Conservation (phyloP, 2,329 filamentous ascomycete species). For the Triangularia verruculosa region DNA sequence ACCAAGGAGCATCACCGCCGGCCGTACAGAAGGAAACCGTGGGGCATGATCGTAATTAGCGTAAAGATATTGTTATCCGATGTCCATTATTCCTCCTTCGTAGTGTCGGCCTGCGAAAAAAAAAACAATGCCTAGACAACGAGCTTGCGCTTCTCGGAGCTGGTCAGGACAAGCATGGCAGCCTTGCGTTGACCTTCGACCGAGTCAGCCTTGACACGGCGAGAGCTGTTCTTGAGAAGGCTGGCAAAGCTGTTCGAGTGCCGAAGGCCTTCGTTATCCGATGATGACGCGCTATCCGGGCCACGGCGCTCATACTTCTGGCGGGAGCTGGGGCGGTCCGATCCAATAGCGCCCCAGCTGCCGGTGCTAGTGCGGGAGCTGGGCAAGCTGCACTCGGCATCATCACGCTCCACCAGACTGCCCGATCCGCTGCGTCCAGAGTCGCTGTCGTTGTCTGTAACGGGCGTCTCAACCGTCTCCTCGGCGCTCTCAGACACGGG, state of each 20-base stretch:
- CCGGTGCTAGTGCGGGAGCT: slow-evolving; percentile 76
- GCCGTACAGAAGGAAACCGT: slow-evolving; percentile 20
- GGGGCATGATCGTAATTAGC: slow-evolving; percentile 32
- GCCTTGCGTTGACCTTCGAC: slow-evolving; percentile 70
- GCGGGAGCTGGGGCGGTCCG: slow-evolving; percentile 71
- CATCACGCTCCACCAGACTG: slow-evolving; percentile 67
- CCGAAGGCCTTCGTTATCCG: slow-evolving; percentile 47
- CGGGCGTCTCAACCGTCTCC: slow-evolving; percentile 59
- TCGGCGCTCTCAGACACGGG: slow-evolving; percentile 80
- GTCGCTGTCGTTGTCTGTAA: slow-evolving; percentile 72
- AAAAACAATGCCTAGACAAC: slow-evolving; percentile 26
- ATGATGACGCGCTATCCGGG: slow-evolving; percentile 63
- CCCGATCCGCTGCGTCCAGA: slow-evolving; percentile 71
- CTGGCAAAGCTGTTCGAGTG: slow-evolving; percentile 61
- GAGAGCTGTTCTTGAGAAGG: slow-evolving; percentile 61
- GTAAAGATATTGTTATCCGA: slow-evolving; percentile 22
- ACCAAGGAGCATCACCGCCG: background rate
- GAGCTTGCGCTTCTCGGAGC: slow-evolving; percentile 86
- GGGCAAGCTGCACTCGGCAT: slow-evolving; percentile 63
- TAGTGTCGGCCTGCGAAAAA: background rate
- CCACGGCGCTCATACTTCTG: slow-evolving; percentile 60
- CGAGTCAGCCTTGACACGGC: slow-evolving; percentile 53
- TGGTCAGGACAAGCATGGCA: slow-evolving; percentile 82
- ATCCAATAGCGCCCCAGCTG: slow-evolving; percentile 76
- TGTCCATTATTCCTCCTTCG: slow-evolving; percentile 7